A percentile compares a stretch with the other conserved stretches of the same genome.
Conservation (phyloP, 2,329 filamentous ascomycete species). For the Penicillium oxalicum region DNA sequence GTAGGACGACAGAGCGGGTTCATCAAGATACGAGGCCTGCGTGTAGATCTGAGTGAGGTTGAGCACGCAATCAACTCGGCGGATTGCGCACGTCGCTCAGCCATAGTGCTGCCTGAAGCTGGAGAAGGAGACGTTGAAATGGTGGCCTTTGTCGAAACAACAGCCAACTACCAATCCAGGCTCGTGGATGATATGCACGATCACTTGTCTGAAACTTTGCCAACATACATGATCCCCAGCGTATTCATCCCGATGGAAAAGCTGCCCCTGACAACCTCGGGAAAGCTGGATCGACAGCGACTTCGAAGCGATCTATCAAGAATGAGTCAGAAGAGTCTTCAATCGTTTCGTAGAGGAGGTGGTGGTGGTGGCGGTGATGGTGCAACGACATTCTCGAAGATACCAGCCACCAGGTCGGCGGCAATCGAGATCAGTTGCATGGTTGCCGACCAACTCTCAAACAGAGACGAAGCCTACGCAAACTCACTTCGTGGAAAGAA, state of each 20-base stretch:
- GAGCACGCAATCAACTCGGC: not conserved
- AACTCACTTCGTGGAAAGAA: not conserved
- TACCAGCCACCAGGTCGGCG: not conserved
- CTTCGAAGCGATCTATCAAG: not conserved
- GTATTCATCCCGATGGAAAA: not conserved
- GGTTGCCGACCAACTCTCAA: not conserved
- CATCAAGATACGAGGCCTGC: not conserved
- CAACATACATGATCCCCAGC: slow-evolving; percentile 3
- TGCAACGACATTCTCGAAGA: not conserved
- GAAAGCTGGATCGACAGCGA: not conserved
- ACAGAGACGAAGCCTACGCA: not conserved
- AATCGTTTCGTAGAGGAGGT: not conserved
- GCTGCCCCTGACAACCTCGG: not conserved
- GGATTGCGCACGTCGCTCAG: not conserved
- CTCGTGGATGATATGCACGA: not conserved
- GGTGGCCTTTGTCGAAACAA: not conserved
- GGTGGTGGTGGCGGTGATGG: not conserved
- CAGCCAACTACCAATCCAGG: not conserved
- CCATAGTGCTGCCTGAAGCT: not conserved
- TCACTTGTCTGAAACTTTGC: not conserved
- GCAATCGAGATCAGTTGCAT: slow-evolving; percentile 1
- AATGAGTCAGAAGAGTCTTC: not conserved
- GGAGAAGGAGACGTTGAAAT: not conserved
- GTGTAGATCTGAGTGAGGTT: not conserved
- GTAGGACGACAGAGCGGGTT: not conserved